Evolutionary conservation across 2,329 filamentous ascomycete genomes (phyloP).

Genomic region (Colletotrichum sidae): DNA sequence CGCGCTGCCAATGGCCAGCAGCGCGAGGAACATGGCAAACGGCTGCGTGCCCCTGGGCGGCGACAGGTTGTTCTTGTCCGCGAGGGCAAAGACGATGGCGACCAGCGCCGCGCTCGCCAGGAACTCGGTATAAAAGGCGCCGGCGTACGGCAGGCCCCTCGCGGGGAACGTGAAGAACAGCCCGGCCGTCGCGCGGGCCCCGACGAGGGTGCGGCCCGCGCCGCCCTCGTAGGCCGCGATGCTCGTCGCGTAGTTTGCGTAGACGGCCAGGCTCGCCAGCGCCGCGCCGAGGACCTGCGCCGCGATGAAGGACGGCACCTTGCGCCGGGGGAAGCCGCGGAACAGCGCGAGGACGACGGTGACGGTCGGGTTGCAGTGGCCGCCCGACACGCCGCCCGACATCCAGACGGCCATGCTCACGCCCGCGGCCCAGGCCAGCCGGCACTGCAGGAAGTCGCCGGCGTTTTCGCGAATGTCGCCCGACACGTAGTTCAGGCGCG

Average conservation of each 20-base stretch:
- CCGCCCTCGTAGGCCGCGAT: constrained; percentile 47
- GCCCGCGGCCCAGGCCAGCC: constrained; percentile 32
- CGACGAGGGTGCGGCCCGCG: constrained; percentile 44
- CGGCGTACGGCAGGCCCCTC: constrained; percentile 44
- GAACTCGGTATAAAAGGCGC: constrained; percentile 50
- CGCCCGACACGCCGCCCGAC: constrained; percentile 43
- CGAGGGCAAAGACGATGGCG: constrained; percentile 50
- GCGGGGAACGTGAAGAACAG: constrained; percentile 45
- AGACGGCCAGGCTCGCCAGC: constrained; percentile 43
- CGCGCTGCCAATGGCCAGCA: constrained; percentile 50
- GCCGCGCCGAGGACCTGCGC: constrained; percentile 43
- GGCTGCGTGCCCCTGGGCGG: constrained; percentile 52
- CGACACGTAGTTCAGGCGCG: constrained; percentile 20
- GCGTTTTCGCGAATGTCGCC: constrained; percentile 31
- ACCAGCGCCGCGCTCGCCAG: constrained; percentile 50
- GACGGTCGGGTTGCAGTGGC: constrained; percentile 50
- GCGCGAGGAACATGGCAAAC: constrained; percentile 49
- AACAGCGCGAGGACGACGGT: constrained; percentile 50
- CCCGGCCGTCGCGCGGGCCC: constrained; percentile 45
- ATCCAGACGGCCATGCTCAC: constrained; percentile 34
- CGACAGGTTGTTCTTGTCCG: constrained; percentile 52
- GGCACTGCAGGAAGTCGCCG: constrained; percentile 33
- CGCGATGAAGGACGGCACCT: constrained; percentile 45
- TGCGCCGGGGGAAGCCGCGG: constrained; percentile 50
- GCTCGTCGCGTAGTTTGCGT: constrained; percentile 38